Evolutionary conservation across 192 early-diverging fungal genomes (phyloP).

Genomic region (Coemansia sp.): DNA sequence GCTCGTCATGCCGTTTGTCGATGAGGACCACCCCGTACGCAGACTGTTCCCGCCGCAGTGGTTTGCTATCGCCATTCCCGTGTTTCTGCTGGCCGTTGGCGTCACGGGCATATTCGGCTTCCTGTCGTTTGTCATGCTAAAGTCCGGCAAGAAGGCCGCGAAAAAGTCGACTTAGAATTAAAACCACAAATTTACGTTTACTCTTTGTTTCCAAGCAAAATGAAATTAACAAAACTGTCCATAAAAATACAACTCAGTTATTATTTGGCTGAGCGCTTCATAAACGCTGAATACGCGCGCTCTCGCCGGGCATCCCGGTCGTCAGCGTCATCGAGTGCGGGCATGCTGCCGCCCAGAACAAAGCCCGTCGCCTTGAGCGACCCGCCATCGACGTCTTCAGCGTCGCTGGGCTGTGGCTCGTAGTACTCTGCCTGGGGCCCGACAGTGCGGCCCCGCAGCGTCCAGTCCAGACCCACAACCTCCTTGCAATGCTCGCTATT

Average conservation of each 20-base stretch:
- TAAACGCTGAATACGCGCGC: constrained; percentile 23
- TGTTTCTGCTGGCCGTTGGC: constrained; percentile 76
- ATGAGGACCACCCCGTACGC: constrained; percentile 69
- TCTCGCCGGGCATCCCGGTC: constrained; percentile 15
- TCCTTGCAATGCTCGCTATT: constrained; percentile 40
- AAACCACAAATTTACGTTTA: neutral
- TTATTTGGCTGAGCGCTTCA: constrained; percentile 6
- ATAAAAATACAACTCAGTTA: constrained; percentile 1
- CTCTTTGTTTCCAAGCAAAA: too few species aligned
- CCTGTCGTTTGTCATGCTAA: constrained; percentile 82
- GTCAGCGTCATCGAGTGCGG: neutral
- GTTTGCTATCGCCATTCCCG: constrained; percentile 87
- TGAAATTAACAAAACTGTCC: neutral
- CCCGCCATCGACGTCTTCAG: constrained; percentile 30
- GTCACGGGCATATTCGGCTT: constrained; percentile 75
- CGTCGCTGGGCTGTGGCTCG: constrained; percentile 10
- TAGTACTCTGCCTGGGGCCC: constrained; percentile 6
- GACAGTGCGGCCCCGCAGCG: constrained; percentile 26
- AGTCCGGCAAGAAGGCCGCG: constrained; percentile 66
- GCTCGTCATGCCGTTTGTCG: constrained; percentile 84
- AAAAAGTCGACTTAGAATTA: constrained; percentile 67
- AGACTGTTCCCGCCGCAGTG: constrained; percentile 76
- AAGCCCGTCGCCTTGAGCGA: constrained; percentile 25
- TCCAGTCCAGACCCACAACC: constrained; percentile 47
- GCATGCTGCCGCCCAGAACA: constrained; percentile 29